A percentile compares a stretch with the other conserved stretches of the same genome.
Evolutionary conservation across 805 yeast genomes (phyloP).

Genomic region (Ogataea ganodermae): DNA sequence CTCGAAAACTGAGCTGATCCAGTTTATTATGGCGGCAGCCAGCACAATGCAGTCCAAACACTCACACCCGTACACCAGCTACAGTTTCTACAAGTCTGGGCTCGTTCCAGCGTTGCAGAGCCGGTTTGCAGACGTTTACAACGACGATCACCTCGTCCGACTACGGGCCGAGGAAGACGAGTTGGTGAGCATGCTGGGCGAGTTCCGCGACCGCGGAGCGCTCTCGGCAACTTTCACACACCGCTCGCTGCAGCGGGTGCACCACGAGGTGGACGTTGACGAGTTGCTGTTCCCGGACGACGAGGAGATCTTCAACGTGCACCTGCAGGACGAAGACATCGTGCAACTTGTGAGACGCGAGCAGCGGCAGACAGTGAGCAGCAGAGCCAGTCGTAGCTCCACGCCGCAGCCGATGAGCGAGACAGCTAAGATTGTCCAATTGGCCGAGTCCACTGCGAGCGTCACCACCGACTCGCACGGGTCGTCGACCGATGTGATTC

Average conservation of each 20-base stretch:
- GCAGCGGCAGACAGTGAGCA: background rate
- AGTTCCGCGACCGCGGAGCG: conserved; percentile 20
- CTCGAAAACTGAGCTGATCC: conserved; percentile 27
- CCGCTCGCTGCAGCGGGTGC: conserved; percentile 7
- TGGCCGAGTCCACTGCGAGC: conserved; percentile 11
- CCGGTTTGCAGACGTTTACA: conserved; percentile 4
- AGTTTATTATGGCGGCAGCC: conserved; percentile 23
- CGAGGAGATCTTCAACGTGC: conserved; percentile 36
- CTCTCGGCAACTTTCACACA: conserved; percentile 13
- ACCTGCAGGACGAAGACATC: conserved; percentile 38
- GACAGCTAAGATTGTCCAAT: conserved; percentile 9
- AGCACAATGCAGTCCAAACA: conserved; percentile 17
- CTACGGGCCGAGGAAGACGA: conserved; percentile 28
- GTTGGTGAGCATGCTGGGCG: conserved; percentile 23
- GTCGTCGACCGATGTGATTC: background rate
- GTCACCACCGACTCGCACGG: background rate
- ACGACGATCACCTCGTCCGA: conserved; percentile 15
- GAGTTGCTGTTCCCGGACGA: conserved; percentile 39
- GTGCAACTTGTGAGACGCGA: conserved; percentile 30
- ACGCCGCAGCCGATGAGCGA: conserved; percentile 6
- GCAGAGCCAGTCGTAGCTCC: background rate
- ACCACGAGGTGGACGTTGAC: conserved; percentile 26
- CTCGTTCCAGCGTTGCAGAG: conserved; percentile 16
- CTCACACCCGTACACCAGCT: conserved; percentile 16
- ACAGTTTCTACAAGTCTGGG: conserved; percentile 27